phyloP scores from a whole-genome alignment of 495 filamentous ascomycete genomes.

The Daldinia decipiens region DNA sequence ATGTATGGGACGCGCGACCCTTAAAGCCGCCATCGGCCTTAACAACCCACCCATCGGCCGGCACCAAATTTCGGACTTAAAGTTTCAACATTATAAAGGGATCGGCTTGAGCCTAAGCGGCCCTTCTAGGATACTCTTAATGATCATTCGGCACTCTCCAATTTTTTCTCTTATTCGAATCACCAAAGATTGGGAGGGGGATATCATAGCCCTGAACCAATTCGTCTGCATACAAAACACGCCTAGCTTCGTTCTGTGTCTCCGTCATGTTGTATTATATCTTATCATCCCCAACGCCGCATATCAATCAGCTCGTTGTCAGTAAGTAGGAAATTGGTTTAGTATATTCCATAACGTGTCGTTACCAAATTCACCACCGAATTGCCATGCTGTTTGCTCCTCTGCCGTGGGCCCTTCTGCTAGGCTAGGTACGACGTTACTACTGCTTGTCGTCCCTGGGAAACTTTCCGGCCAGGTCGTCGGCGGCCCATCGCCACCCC shows the following conservation, averaged over 20 bases:
- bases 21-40: conserved; percentile 12
- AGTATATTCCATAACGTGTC: conserved; percentile 65
- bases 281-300: conserved; percentile 8
- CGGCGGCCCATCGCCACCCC: conserved; percentile 35
- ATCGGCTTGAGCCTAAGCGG: conserved; percentile 1
- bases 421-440: conserved; percentile 20
- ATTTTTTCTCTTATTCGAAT: conserved; percentile 13
- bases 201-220: conserved; percentile 19
- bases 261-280: conserved; percentile 9
- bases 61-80: conserved; percentile 12
- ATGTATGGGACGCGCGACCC: neutral
- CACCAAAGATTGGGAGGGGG: conserved; percentile 4
- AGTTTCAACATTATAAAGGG: conserved; percentile 4
- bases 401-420: conserved; percentile 19
- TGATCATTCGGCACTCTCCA: neutral
- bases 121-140: neutral
- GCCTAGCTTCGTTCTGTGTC: conserved; percentile 9
- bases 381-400: conserved; percentile 39
- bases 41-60: conserved; percentile 5
- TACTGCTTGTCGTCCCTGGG: conserved; percentile 24
- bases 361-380: conserved; percentile 61
- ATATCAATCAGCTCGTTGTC: conserved; percentile 9
- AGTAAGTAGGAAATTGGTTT: conserved; percentile 56
- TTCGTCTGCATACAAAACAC: conserved; percentile 19
- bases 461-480: conserved; percentile 37